phyloP scores from a whole-genome alignment of 169 alveolate species.

The Plasmodium ovale region DNA sequence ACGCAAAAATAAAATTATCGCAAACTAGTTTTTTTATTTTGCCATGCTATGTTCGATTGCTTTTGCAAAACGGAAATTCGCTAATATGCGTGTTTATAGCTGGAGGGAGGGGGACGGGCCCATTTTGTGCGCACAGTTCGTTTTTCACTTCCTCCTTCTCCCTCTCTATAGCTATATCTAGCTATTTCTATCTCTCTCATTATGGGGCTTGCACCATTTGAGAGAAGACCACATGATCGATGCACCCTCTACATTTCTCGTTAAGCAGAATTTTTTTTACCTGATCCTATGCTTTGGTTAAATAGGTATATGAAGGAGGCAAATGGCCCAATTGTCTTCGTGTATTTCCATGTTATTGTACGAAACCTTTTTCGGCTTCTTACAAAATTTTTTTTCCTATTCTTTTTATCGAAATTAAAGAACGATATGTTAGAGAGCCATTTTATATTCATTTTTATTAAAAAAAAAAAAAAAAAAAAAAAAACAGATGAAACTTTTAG shows the following conservation, averaged over 20 bases:
- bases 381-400: conserved; percentile 62
- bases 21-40: too few species aligned
- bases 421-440: conserved; percentile 52
- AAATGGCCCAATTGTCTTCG: conserved; percentile 84
- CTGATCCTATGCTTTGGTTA: conserved; percentile 84
- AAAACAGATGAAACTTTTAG: conserved; percentile 11
- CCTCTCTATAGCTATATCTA: too few species aligned
- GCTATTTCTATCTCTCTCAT: too few species aligned
- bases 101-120: conserved; percentile 3
- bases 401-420: conserved; percentile 26
- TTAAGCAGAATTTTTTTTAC: too few species aligned
- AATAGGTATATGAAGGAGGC: conserved; percentile 84
- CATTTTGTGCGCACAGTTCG: background rate
- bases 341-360: conserved; percentile 86
- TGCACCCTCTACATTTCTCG: too few species aligned
- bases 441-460: conserved; percentile 52
- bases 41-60: too few species aligned
- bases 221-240: too few species aligned
- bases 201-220: too few species aligned
- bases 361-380: conserved; percentile 83
- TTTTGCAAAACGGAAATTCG: too few species aligned
- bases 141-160: too few species aligned
- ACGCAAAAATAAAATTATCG: conserved; percentile 5
- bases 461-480: conserved; percentile 10
- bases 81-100: background rate